Conservation (phyloP, 768 basidiomycete species). For the Rhodotorula sphaerocarpa region DNA sequence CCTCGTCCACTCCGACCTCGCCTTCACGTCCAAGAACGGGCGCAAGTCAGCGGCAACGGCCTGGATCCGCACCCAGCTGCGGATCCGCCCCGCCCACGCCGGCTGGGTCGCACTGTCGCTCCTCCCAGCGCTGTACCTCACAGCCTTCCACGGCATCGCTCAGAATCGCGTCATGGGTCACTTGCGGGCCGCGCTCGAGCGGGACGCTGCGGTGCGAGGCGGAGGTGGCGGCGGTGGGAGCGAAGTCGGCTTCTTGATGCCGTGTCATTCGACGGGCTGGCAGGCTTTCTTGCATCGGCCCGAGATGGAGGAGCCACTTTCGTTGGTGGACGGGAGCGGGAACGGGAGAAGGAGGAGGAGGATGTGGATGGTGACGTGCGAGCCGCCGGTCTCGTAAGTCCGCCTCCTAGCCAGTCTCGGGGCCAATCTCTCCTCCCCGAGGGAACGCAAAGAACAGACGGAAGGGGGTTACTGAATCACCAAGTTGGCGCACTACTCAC, state of each 20-base stretch:
- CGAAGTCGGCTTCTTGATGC: conserved; percentile 72
- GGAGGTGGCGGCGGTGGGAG: conserved; percentile 47
- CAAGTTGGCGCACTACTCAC: too few species aligned
- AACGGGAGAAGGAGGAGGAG: too few species aligned
- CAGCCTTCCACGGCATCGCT: conserved; percentile 61
- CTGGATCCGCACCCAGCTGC: too few species aligned
- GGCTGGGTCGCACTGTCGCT: conserved; percentile 8
- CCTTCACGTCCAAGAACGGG: neutral
- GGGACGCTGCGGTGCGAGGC: conserved; percentile 19
- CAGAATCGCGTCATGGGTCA: conserved; percentile 69
- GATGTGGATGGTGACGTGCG: conserved; percentile 81
- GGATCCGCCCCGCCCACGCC: conserved; percentile 13
- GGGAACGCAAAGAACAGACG: too few species aligned
- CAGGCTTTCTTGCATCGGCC: conserved; percentile 78
- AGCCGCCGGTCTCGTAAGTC: conserved; percentile 76
- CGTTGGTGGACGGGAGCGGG: too few species aligned
- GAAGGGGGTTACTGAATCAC: too few species aligned
- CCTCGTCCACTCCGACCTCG: conserved; percentile 45
- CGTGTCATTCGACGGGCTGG: conserved; percentile 93
- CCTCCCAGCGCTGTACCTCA: conserved; percentile 25
- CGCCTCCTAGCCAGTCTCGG: too few species aligned
- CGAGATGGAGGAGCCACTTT: conserved; percentile 42
- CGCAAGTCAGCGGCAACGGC: too few species aligned
- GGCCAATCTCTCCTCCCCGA: too few species aligned
- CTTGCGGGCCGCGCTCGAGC: conserved; percentile 46